Conservation (phyloP, 164 flowering plant species). For the Brasenia schreberi region DNA sequence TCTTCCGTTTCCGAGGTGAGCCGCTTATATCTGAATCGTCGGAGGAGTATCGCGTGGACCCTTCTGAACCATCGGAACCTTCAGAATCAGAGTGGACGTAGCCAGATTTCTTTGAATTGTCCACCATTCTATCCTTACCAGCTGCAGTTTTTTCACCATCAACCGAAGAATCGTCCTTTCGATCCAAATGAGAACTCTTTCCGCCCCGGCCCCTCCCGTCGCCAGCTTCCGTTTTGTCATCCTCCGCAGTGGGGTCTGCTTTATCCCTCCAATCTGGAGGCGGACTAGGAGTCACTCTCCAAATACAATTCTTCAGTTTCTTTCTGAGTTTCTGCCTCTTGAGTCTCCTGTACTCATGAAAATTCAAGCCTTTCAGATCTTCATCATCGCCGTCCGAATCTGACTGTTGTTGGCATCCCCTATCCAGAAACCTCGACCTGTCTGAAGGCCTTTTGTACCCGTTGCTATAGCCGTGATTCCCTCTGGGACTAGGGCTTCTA, state of each 20-base stretch:
- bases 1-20: conserved; percentile 14
- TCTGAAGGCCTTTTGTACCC: neutral
- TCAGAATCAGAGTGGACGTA: conserved; percentile 8
- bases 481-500: neutral
- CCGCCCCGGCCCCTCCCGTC: neutral
- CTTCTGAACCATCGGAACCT: conserved; percentile 6
- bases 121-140: neutral
- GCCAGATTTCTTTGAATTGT: neutral
- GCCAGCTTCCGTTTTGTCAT: neutral
- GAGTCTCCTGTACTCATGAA: conserved; percentile 61
- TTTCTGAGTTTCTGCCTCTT: conserved; percentile 82
- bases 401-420: conserved; percentile 24
- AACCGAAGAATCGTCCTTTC: neutral
- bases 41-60: neutral
- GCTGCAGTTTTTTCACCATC: neutral
- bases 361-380: conserved; percentile 66
- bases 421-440: conserved; percentile 21
- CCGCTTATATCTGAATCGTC: conserved; percentile 27
- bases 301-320: conserved; percentile 42
- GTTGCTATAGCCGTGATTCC: neutral
- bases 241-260: conserved; percentile 20
- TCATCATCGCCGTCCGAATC: conserved; percentile 62
- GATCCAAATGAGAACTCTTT: neutral
- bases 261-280: conserved; percentile 34
- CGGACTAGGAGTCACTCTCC: conserved; percentile 83